Conservation (phyloP, 2,329 filamentous ascomycete species). For the Chaetomiaceae sp. region DNA sequence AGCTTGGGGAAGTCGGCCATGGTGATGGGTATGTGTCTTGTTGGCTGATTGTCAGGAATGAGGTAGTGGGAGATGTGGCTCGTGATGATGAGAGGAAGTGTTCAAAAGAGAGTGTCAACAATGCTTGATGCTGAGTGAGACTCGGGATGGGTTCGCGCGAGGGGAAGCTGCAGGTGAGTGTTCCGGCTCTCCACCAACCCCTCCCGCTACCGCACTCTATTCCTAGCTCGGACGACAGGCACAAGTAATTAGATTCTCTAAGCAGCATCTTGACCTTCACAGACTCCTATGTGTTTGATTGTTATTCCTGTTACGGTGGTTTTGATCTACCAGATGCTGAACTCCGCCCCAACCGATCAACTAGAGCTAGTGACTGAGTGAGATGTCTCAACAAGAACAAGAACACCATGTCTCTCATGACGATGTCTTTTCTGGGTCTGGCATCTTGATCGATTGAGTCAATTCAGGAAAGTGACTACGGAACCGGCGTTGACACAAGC, state of each 20-base stretch:
- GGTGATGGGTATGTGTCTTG: conserved; percentile 9
- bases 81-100: background rate
- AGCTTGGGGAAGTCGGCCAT: conserved; percentile 38
- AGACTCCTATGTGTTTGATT: too few relatives aligned
- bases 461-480: too few relatives aligned
- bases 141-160: background rate
- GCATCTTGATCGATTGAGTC: too few relatives aligned
- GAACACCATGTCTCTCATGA: too few relatives aligned
- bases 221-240: background rate
- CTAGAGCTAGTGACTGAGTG: too few relatives aligned
- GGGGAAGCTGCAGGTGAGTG: background rate
- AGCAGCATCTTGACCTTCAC: too few relatives aligned
- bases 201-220: background rate
- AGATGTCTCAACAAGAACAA: too few relatives aligned
- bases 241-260: background rate
- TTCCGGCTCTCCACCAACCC: background rate
- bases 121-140: background rate
- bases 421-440: too few relatives aligned
- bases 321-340: too few relatives aligned
- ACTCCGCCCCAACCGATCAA: conserved; percentile 9
- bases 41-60: background rate
- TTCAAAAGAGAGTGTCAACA: background rate
- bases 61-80: background rate
- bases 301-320: too few relatives aligned
- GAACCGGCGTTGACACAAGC: too few relatives aligned